Evolutionary conservation across 2,329 filamentous ascomycete genomes (phyloP).

Genomic region (Phoma herbarum): DNA sequence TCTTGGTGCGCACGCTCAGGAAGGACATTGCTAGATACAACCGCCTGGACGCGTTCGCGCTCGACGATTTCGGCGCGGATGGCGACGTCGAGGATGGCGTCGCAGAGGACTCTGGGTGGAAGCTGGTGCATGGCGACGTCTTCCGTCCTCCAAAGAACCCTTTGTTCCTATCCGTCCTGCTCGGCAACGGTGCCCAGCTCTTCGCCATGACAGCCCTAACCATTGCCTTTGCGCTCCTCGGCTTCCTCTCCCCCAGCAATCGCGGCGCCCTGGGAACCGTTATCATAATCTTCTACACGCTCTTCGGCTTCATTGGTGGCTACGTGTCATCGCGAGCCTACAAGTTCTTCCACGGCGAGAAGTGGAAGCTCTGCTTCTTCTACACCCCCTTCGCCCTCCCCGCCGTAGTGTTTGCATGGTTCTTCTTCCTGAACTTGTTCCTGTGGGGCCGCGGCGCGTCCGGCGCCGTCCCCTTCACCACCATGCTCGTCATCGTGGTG

Average conservation of each 20-base stretch:
- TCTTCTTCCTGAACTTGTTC: conserved; percentile 96
- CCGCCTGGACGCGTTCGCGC: conserved; percentile 85
- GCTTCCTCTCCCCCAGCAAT: conserved; percentile 94
- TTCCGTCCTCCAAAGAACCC: conserved; percentile 88
- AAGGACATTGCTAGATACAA: conserved; percentile 99
- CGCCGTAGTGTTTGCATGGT: conserved; percentile 82
- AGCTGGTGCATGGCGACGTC: conserved; percentile 95
- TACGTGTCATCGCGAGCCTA: conserved; percentile 91
- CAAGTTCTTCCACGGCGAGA: conserved; percentile 90
- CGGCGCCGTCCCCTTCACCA: conserved; percentile 93
- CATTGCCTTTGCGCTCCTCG: conserved; percentile 89
- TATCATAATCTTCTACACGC: conserved; percentile 90
- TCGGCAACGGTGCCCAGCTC: conserved; percentile 93
- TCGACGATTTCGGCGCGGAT: conserved; percentile 86
- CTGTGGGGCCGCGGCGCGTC: conserved; percentile 93
- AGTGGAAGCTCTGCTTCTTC: conserved; percentile 93
- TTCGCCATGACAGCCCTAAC: conserved; percentile 98
- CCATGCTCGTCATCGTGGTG: conserved; percentile 89
- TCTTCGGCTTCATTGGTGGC: conserved; percentile 91
- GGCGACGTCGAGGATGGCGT: conserved; percentile 84
- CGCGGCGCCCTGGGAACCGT: conserved; percentile 92
- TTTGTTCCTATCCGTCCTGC: conserved; percentile 82
- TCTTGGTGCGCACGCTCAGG: conserved; percentile 83
- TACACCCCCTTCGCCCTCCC: conserved; percentile 88
- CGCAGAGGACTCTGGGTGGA: conserved; percentile 98